Evolutionary conservation across 257 asterid genomes (phyloP).

Genomic region (Plantago major): DNA sequence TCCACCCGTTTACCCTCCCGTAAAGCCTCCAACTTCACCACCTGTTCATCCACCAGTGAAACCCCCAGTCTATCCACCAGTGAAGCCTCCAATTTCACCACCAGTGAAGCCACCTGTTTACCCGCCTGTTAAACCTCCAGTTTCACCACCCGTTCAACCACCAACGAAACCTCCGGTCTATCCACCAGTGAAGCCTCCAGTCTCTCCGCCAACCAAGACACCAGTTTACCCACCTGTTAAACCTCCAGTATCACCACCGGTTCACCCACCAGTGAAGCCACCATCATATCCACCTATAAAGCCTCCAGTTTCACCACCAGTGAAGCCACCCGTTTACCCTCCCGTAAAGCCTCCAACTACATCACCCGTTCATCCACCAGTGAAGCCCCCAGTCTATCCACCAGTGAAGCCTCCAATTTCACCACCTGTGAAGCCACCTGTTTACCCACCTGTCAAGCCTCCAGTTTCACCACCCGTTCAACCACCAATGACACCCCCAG

Average conservation of each 20-base stretch:
- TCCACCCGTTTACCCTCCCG: no score
- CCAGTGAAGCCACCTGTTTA: background rate
- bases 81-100: slow-evolving; percentile 17
- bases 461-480: no score
- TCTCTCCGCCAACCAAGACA: background rate
- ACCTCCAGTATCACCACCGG: background rate
- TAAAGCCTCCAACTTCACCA: background rate
- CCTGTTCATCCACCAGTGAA: background rate
- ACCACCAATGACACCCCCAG: slow-evolving; percentile 12
- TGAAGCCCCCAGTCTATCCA: slow-evolving; percentile 10
- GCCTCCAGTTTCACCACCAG: background rate
- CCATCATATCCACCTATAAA: slow-evolving; percentile 17
- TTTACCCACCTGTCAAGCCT: background rate
- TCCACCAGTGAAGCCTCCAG: slow-evolving; percentile 20
- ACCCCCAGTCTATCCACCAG: slow-evolving; percentile 2
- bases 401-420: background rate
- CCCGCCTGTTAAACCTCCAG: background rate
- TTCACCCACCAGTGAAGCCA: slow-evolving; percentile 1
- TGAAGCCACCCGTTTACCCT: background rate
- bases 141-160: background rate
- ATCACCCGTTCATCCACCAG: slow-evolving; percentile 25
- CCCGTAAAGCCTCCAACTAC: background rate
- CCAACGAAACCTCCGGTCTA: background rate
- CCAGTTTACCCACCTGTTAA: background rate
- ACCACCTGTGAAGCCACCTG: no score